These are phyloP conservation scores for Rhizophagus sp. DNA, from an alignment of 192 early-diverging fungal species.

Conservation along the genomic window DNA sequence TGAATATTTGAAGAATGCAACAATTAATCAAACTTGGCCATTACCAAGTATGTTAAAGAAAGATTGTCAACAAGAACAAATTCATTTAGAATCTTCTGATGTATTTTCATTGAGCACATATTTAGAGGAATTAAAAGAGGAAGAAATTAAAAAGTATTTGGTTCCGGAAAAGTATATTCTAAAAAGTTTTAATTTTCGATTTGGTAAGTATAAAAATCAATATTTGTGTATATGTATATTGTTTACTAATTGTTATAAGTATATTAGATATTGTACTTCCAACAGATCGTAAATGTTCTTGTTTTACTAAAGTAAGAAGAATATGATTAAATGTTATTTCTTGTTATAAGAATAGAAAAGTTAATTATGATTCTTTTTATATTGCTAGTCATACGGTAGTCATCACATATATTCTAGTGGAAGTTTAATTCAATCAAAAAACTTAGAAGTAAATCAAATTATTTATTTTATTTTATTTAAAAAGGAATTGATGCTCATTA, in stretches of 20 bases:
- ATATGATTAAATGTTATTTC: conserved; percentile 16
- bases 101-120: conserved; percentile 31
- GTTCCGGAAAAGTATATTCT: conserved; percentile 47
- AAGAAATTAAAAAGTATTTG: conserved; percentile 32
- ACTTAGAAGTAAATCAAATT: conserved; percentile 54
- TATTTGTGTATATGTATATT: neutral
- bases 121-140: conserved; percentile 32
- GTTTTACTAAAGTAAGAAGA: conserved; percentile 68
- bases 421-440: conserved; percentile 73
- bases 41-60: neutral
- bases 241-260: conserved; percentile 28
- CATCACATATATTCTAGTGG: conserved; percentile 78
- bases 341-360: neutral
- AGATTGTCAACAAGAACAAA: neutral
- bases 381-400: conserved; percentile 80
- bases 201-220: conserved; percentile 36
- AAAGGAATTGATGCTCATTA: neutral
- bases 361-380: conserved; percentile 31
- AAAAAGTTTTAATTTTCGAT: conserved; percentile 49
- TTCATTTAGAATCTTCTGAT: conserved; percentile 17
- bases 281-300: conserved; percentile 56
- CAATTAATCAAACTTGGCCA: conserved; percentile 34
- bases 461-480: neutral
- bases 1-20: conserved; percentile 26
- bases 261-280: conserved; percentile 62